Percentiles rank a stretch among this genome's conserved stretches.
Evolutionary conservation across 805 yeast genomes (phyloP).

Genomic region (Zygoascus bituminiphila): DNA sequence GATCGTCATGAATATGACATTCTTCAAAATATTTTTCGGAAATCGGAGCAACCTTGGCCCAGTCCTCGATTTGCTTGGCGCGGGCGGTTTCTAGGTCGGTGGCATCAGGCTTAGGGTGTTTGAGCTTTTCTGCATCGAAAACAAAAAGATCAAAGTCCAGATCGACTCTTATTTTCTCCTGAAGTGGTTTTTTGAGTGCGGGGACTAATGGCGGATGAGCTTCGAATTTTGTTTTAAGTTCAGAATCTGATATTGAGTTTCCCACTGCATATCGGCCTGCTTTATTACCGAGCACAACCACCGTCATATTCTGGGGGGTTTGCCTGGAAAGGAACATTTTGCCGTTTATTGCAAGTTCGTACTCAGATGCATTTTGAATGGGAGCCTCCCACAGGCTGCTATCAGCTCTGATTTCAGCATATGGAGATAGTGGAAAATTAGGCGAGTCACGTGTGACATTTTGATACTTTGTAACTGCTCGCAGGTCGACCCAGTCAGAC

Average conservation of each 20-base stretch:
- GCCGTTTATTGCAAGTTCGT: conserved; percentile 13
- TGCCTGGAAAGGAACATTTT: conserved; percentile 13
- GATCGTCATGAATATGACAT: conserved; percentile 14
- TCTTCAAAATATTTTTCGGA: conserved; percentile 20
- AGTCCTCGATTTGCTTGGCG: conserved; percentile 13
- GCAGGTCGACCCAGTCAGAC: conserved; percentile 26
- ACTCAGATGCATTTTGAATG: conserved; percentile 10
- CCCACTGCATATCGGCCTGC: conserved; percentile 2
- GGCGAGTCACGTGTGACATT: background rate
- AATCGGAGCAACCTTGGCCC: conserved; percentile 5
- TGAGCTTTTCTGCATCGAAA: conserved; percentile 11
- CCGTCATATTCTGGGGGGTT: conserved; percentile 13
- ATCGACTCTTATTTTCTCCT: conserved; percentile 10
- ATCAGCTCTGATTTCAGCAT: conserved; percentile 1
- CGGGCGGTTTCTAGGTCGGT: conserved; percentile 8
- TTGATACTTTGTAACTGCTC: conserved; percentile 7
- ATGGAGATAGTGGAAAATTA: background rate
- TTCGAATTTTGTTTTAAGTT: conserved; percentile 2
- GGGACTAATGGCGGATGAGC: conserved; percentile 1
- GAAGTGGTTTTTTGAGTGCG: background rate
- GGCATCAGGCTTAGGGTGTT: conserved; percentile 4
- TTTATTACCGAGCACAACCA: conserved; percentile 14
- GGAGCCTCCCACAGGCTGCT: conserved; percentile 9
- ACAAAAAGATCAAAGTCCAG: conserved; percentile 12
- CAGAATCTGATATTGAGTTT: background rate